phyloP scores from a whole-genome alignment of 2,329 filamentous ascomycete genomes.

The Stachybotrys elegans region DNA sequence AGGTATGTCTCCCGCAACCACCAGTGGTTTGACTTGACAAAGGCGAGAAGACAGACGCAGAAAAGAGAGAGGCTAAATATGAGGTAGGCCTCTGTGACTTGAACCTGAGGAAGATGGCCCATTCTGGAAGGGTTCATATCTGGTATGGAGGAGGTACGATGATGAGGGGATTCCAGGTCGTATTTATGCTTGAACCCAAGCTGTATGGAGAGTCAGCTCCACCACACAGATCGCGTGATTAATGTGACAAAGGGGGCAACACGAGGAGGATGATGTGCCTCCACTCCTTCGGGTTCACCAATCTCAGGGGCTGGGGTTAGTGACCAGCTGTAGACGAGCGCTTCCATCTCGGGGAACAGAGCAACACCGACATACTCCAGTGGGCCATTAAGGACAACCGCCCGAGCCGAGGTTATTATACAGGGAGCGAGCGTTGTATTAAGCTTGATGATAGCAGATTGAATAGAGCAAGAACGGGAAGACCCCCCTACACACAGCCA shows the following conservation, averaged over 20 bases:
- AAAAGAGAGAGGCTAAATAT: too few relatives aligned
- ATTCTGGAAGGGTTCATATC: too few relatives aligned
- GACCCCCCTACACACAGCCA: too few relatives aligned
- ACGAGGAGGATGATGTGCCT: constrained; percentile 6
- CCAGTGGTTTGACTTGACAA: too few relatives aligned
- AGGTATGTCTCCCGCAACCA: too few relatives aligned
- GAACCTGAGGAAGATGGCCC: too few relatives aligned
- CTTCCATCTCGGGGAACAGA: constrained; percentile 3
- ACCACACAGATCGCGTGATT: constrained; percentile 7
- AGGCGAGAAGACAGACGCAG: too few relatives aligned
- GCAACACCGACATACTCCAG: constrained; percentile 5
- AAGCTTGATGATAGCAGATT: constrained; percentile 5
- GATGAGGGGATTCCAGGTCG: constrained; percentile 4
- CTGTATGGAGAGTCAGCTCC: constrained; percentile 4
- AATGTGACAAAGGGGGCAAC: constrained; percentile 9
- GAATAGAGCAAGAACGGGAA: constrained; percentile 5
- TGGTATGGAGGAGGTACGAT: constrained; percentile 1
- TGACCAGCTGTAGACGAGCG: constrained; percentile 1
- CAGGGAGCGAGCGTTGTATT: constrained; percentile 5
- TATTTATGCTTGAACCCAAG: constrained; percentile 5
- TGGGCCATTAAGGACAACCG: constrained; percentile 1
- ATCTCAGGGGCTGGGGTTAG: constrained; percentile 7
- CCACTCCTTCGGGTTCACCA: constrained; percentile 4
- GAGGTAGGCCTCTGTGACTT: too few relatives aligned
- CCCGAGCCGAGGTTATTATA: not conserved